Base-by-base conservation (phyloP, 1,284 basidiomycete species). In the Limonomyces culmigenus region DNA sequence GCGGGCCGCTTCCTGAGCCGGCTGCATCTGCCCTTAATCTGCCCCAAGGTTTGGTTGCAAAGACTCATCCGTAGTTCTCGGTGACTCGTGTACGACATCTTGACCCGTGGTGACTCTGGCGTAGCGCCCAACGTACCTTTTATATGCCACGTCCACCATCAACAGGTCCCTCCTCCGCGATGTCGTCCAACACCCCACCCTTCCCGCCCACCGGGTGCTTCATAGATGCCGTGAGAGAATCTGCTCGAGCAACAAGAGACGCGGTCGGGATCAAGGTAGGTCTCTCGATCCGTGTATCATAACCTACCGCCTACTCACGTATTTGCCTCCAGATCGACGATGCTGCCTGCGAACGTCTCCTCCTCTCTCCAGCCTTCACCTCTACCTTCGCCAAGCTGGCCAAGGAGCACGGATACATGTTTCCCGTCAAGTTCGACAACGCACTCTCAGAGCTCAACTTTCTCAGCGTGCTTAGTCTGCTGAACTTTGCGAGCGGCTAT, bases 401-500 rank as follows among this genome's bases (percentile, higher is more conserved):
- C 10, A 49, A 52, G 11, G 54, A 60, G 11, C 78, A 84, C 52
- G 79, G 80, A 21, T 59, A 81, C 38, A 59, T 64, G n/a, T 60
- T 88, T 36, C 84, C 85, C 3, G 65, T 88, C 32, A 72, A 74
- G 5, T 88, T 87, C 47, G 61, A 78, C 27, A 75, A 76, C 0
- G 51, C 63, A 19, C 53, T 74, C 16, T 65, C 75, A 29, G 79
- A 88, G 52, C 58, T 87, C 42, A 85, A 85, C 53, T 58, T 86
- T 30, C 55, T 85, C 21, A 70, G 74, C 21, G 53, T 80, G 4
- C 65, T 88, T 27, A 72, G 74, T 2, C 60, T 88, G 5, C 63
- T 89, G 21, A 87, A 87, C 51, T 83, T 87, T 50, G 79, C 67
- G 5, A 83, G 79, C 1, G 80, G 80, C 20, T 88, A 81, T 50